Base-by-base conservation (phyloP, 202 grass and related monocot genomes). In the Tripidium arundinaceum region DNA sequence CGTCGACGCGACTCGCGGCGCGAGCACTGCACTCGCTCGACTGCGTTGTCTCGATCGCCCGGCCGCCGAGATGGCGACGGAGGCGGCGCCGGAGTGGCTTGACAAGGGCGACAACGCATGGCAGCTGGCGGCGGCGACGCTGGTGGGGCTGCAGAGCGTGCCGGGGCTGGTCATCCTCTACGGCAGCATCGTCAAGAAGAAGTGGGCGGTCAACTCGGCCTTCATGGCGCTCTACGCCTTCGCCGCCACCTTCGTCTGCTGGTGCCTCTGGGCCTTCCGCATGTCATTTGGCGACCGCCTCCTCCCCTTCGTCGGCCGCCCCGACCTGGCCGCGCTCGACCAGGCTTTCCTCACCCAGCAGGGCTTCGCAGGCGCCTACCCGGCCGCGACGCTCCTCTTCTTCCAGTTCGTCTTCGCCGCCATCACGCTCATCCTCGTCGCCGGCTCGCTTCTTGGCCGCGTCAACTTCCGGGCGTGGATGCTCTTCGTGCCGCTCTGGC, bases 171-270 rank as follows among this genome's bases (percentile, higher is more conserved):
- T 94, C 27, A 85, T 94, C 70, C 84, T 94, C 9, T 94, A 94
- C 72, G 89, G 85, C 59, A 90, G 92, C 86, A 84, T 94, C 65
- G 89, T 90, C 11, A 91, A 89, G 87, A 91, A 91, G 84, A 91
- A 94, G 68, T 94, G 89, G 92, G 92, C 89, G 14, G 86, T 94
- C 13, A 94, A 94, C 86, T 89, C 87, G 13, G 86, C 92, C 14
- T 94, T 94, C 87, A 94, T 94, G 93, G 87, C 93, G 65, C 83
- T 92, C 11, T 96, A 90, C 83, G 87, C 85, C 39, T 91, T 94
- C 69, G 89, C 92, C 31, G 84, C 79, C 61, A 85, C 79, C 33
- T 79, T 96, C 57, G 34, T 96, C 16, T 86, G 85, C 83, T 92
- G 87, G 93, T 86, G 75, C 73, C 68, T 89, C 9, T 90, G 87